These are phyloP conservation scores for Stylonectria norvegica DNA, from an alignment of 2,329 filamentous ascomycete genomes.

Conservation along the genomic window DNA sequence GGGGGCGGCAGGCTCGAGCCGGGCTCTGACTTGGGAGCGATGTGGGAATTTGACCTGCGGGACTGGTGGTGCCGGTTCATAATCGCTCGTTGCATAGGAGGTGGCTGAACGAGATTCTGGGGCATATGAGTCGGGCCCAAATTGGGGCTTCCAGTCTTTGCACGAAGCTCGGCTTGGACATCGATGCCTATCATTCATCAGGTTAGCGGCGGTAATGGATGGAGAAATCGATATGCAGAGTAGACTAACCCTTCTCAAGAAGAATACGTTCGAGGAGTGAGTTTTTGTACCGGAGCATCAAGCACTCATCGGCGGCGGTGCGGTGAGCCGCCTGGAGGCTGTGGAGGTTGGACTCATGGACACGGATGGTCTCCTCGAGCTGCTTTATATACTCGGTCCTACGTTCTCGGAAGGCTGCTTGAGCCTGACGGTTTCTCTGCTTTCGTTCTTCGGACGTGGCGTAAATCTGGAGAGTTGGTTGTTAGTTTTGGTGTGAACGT, in stretches of 20 bases:
- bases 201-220: not conserved
- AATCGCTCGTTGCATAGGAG: constrained; percentile 75
- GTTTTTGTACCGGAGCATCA: constrained; percentile 99
- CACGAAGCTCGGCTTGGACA: constrained; percentile 90
- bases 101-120: constrained; percentile 67
- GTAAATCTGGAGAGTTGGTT: constrained; percentile 67
- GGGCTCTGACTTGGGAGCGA: constrained; percentile 70
- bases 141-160: constrained; percentile 86
- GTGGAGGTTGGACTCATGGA: constrained; percentile 91
- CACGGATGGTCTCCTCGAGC: constrained; percentile 93
- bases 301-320: constrained; percentile 89
- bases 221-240: not conserved
- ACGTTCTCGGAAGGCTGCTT: constrained; percentile 94
- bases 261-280: constrained; percentile 92
- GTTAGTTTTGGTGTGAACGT: constrained; percentile 18
- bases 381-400: constrained; percentile 99
- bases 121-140: constrained; percentile 66
- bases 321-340: constrained; percentile 92
- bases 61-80: constrained; percentile 77
- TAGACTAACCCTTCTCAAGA: constrained; percentile 79
- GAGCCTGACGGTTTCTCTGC: constrained; percentile 93
- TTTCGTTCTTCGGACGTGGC: constrained; percentile 98
- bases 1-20: constrained; percentile 45
- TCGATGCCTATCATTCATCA: constrained; percentile 68
- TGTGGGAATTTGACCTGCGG: constrained; percentile 67